phyloP scores from a whole-genome alignment of 2,329 filamentous ascomycete species.

The Ambrosiella xylebori region DNA sequence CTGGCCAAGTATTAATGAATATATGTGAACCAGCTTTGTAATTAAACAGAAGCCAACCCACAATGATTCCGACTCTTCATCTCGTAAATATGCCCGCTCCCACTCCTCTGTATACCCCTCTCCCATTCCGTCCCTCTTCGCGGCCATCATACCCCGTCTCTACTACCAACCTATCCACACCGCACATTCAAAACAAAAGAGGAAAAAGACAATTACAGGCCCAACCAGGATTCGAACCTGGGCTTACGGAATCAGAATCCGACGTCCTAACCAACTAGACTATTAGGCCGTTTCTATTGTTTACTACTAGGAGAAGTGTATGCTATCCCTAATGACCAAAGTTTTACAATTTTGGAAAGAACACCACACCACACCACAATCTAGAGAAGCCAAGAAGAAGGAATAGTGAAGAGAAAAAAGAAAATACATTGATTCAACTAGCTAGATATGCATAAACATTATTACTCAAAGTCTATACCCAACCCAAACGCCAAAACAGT shows the following conservation, averaged over 20 bases:
- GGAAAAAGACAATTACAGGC: neutral
- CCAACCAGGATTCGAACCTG: conserved; percentile 2
- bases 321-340: neutral
- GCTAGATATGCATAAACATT: neutral
- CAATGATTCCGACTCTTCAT: no score
- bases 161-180: neutral
- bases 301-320: neutral
- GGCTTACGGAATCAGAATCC: conserved; percentile 3
- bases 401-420: neutral
- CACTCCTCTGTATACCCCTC: no score
- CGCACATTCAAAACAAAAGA: neutral
- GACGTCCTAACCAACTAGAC: conserved; percentile 3
- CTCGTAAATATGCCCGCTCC: no score
- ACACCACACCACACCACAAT: no score
- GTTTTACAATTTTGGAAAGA: neutral
- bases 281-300: neutral
- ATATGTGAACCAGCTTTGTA: no score
- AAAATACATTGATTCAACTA: neutral
- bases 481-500: neutral
- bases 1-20: no score
- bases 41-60: no score
- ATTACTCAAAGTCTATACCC: neutral
- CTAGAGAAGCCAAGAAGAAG: no score
- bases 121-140: no score
- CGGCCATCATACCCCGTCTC: neutral